Evolutionary conservation across 106 monocot genomes (phyloP), one percentile per base, ranked within the genome.

Genomic region (Apostasia ramifera): DNA sequence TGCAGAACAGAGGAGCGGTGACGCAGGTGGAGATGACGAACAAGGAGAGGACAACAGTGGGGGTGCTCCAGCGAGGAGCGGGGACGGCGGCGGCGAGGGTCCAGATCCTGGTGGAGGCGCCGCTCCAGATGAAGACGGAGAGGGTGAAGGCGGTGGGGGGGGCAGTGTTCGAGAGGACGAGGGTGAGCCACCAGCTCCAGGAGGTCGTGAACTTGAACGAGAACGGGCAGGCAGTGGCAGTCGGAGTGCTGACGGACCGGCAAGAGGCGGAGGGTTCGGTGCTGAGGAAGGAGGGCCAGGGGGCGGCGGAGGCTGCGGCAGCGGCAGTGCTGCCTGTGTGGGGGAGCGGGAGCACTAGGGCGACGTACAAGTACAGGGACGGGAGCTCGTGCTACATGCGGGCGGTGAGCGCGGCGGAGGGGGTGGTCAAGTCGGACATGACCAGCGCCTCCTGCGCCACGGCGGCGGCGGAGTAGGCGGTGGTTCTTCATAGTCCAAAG

Each of bases 201-300:
- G 81, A 81, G 46, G 46, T 50, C 8, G 45, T 73, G 6, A 73
- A 44, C 57, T 5, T 69, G 39, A 40, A 15, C 37, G 66, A 78
- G 39, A 51, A 51, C 13, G 65, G 65, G 1, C 66, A 66, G 60
- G 78, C 53, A 5, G 6, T 51, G 50, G 57, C 3, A 8, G 2
- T 64, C 0, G 78, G 73, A 11, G 45, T 54, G 40, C 37, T 81
- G 4, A 67, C 66, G n/a, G 66, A 81, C 13, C 55, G 66, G 44
- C 83, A 83, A 72, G 68, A 68, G 3, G 80, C 67, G 1, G 71
- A 75, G 11, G 83, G 87, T 10, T 80, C 83, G 65, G 52, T 62
- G 48, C 63, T 79, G 37, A 47, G 63, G 47, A 13, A 15, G n/a
- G 63, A 44, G 2, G 67, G 49, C 1, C 54, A 47, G 3, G 46